These are phyloP conservation scores for Gleditsia sinensis DNA, from an alignment of 306 rosid species.

Conservation along the genomic window DNA sequence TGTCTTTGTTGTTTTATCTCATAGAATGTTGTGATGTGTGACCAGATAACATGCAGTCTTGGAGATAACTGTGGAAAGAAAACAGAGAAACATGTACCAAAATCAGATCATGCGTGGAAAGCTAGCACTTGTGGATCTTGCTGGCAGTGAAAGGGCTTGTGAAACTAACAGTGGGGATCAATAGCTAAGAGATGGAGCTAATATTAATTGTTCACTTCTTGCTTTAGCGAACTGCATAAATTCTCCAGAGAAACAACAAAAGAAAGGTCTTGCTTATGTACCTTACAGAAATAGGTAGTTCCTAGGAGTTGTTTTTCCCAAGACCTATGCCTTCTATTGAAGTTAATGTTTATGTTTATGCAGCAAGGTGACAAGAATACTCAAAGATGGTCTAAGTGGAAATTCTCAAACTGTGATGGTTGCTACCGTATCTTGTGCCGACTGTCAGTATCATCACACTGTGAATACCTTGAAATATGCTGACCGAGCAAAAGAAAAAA, in stretches of 20 bases:
- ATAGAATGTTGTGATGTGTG: neutral
- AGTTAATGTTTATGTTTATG: slow-evolving; percentile 33
- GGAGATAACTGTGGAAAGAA: slow-evolving; percentile 63
- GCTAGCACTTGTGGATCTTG: slow-evolving; percentile 74
- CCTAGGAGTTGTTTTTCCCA: slow-evolving; percentile 10
- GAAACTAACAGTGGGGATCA: slow-evolving; percentile 64
- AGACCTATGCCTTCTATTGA: slow-evolving; percentile 13
- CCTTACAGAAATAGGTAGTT: slow-evolving; percentile 67
- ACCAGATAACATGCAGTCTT: slow-evolving; percentile 69
- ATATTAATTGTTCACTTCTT: slow-evolving; percentile 72
- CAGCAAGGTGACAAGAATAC: slow-evolving; percentile 71
- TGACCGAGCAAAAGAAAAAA: slow-evolving; percentile 71
- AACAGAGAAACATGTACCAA: slow-evolving; percentile 56
- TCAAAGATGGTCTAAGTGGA: slow-evolving; percentile 70
- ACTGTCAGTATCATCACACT: slow-evolving; percentile 63
- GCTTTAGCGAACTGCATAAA: slow-evolving; percentile 72
- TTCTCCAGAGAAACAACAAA: slow-evolving; percentile 66
- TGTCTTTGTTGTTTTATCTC: slow-evolving; percentile 7
- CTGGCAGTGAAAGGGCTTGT: slow-evolving; percentile 67
- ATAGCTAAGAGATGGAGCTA: slow-evolving; percentile 69
- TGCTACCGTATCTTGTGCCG: slow-evolving; percentile 61
- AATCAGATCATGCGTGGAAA: slow-evolving; percentile 65
- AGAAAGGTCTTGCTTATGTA: slow-evolving; percentile 71
- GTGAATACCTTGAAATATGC: slow-evolving; percentile 70
- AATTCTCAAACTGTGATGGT: slow-evolving; percentile 72